Evolutionary conservation across 148 eudicot genomes (phyloP).

Genomic region (Vaccinium myrtillus): DNA sequence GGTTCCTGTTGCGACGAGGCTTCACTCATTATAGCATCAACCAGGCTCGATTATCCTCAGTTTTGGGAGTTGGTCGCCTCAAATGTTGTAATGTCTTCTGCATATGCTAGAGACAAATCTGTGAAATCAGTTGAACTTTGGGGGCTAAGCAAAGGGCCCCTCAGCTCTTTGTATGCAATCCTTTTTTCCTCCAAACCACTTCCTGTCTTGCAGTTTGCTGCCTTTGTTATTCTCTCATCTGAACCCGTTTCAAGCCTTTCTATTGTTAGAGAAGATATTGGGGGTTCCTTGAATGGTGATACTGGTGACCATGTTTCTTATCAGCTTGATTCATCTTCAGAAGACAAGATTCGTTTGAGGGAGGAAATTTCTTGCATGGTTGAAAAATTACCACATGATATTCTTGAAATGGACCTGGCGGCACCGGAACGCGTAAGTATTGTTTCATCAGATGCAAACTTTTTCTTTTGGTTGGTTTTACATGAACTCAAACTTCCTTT

Average conservation of each 20-base stretch:
- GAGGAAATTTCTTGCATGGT: conserved; percentile 65
- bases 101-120: conserved; percentile 71
- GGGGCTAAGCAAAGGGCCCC: conserved; percentile 77
- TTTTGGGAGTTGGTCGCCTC: conserved; percentile 85
- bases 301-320: conserved; percentile 34
- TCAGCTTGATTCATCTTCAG: conserved; percentile 45
- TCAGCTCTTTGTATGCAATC: conserved; percentile 75
- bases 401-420: conserved; percentile 56
- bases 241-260: conserved; percentile 51
- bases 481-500: not conserved
- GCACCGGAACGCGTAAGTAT: conserved; percentile 67
- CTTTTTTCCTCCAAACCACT: conserved; percentile 70
- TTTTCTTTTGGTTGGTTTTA: not conserved
- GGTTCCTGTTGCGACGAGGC: conserved; percentile 38
- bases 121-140: conserved; percentile 79
- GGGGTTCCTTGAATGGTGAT: conserved; percentile 29
- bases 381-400: conserved; percentile 50
- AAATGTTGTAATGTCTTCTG: conserved; percentile 53
- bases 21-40: conserved; percentile 51
- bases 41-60: conserved; percentile 44
- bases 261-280: conserved; percentile 36
- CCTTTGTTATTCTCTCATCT: conserved; percentile 78
- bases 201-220: conserved; percentile 66
- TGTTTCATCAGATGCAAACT: conserved; percentile 10
- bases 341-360: conserved; percentile 49